These are phyloP conservation scores for Ceratocystis cacaofunesta DNA, from an alignment of 2,329 filamentous ascomycete species.

Conservation along the genomic window DNA sequence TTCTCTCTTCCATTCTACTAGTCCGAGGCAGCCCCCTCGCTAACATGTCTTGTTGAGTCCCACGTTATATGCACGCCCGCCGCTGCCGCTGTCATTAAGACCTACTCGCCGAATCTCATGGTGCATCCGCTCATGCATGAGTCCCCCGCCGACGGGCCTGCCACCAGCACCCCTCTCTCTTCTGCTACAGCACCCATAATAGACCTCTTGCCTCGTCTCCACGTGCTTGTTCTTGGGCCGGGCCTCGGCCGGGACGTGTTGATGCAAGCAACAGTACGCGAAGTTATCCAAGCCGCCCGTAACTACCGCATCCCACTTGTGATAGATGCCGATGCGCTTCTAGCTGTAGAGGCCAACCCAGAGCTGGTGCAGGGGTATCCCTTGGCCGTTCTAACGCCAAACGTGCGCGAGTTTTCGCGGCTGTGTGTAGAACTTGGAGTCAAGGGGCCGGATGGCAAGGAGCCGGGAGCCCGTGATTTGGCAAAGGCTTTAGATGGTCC, in stretches of 20 bases:
- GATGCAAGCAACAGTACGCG: slow-evolving; percentile 74
- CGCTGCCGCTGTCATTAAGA: slow-evolving; percentile 82
- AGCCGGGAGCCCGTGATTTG: slow-evolving; percentile 41
- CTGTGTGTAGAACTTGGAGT: slow-evolving; percentile 53
- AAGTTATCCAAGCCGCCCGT: slow-evolving; percentile 65
- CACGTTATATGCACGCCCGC: slow-evolving; percentile 92
- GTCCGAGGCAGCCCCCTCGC: background rate
- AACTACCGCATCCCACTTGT: slow-evolving; percentile 63
- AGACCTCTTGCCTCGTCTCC: slow-evolving; percentile 68
- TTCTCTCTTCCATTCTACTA: background rate
- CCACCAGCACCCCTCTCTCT: slow-evolving; percentile 26
- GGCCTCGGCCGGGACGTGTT: slow-evolving; percentile 78
- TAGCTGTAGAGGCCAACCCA: slow-evolving; percentile 60
- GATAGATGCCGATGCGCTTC: slow-evolving; percentile 78
- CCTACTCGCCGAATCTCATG: slow-evolving; percentile 96
- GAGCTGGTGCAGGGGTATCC: slow-evolving; percentile 66
- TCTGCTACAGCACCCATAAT: slow-evolving; percentile 48
- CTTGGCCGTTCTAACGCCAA: slow-evolving; percentile 81
- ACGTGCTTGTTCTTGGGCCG: slow-evolving; percentile 85
- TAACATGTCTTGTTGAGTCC: slow-evolving; percentile 36
- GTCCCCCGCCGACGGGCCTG: slow-evolving; percentile 23
- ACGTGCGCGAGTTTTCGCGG: slow-evolving; percentile 80
- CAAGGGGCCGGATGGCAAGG: slow-evolving; percentile 31
- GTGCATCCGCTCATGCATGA: slow-evolving; percentile 92
- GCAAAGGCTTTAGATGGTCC: slow-evolving; percentile 70